phyloP scores from a whole-genome alignment of 768 basidiomycete genomes.

The Gloeostereum incarnatum region DNA sequence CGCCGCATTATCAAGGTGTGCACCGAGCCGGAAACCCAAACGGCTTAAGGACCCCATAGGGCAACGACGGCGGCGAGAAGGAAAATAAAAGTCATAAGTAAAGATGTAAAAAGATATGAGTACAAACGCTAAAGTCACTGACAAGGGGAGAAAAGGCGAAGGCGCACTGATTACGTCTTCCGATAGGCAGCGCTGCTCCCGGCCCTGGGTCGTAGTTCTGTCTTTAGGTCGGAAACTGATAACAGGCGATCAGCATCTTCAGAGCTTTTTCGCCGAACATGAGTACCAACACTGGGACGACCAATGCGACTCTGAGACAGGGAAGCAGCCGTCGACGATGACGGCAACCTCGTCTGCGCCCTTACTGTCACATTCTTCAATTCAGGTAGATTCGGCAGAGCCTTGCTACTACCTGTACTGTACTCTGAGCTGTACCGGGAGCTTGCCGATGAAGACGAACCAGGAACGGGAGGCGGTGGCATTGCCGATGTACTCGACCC shows the following conservation, averaged over 20 bases:
- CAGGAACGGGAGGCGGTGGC: conserved; percentile 15
- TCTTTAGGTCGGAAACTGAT: neutral
- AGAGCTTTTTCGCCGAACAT: conserved; percentile 6
- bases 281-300: conserved; percentile 32
- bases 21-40: too few relatives aligned
- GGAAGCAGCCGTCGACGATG: conserved; percentile 21
- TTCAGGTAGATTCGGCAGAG: conserved; percentile 32
- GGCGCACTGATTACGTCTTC: conserved; percentile 1
- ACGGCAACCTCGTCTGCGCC: conserved; percentile 27
- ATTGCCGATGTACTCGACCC: conserved; percentile 31
- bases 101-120: conserved; percentile 4
- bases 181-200: conserved; percentile 5
- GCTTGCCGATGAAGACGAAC: conserved; percentile 2
- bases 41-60: too few relatives aligned
- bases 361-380: conserved; percentile 40
- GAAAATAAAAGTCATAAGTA: conserved; percentile 4
- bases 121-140: neutral
- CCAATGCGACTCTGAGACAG: conserved; percentile 43
- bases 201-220: conserved; percentile 1
- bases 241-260: conserved; percentile 2
- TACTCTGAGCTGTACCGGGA: conserved; percentile 8
- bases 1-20: too few relatives aligned
- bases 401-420: conserved; percentile 26
- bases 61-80: too few relatives aligned
- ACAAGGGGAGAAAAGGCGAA: neutral